These are phyloP conservation scores for Trypanosoma melophagium DNA, from an alignment of 208 protist species.

Conservation along the genomic window DNA sequence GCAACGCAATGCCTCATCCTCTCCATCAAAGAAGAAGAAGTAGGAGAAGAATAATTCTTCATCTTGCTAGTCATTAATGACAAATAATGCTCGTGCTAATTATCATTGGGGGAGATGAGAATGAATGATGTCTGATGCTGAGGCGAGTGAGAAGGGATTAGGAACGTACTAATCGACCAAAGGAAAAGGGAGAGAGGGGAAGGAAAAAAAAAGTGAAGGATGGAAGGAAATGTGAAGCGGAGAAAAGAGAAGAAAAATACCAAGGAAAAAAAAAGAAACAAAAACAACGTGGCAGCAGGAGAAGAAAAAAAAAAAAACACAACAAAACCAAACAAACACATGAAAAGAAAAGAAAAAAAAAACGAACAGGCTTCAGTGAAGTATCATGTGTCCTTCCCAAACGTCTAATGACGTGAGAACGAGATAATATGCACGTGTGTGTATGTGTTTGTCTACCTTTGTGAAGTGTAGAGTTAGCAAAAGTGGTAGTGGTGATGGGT, in stretches of 20 bases:
- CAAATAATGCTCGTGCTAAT: no score
- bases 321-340: neutral
- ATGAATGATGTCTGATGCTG: no score
- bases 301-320: neutral
- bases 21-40: slow-evolving; percentile 54
- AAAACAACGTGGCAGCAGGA: neutral
- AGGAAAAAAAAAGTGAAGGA: neutral
- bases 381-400: no score
- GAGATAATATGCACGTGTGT: no score
- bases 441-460: no score
- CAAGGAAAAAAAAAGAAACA: neutral
- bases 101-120: no score
- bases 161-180: no score
- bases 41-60: slow-evolving; percentile 2
- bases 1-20: slow-evolving; percentile 40
- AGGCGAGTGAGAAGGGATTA: neutral
- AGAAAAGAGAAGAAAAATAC: slow-evolving; percentile 4
- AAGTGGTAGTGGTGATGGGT: no score
- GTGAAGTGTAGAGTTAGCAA: no score
- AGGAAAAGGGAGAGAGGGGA: neutral
- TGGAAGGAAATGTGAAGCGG: neutral
- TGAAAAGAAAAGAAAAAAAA: neutral
- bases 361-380: neutral
- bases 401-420: no score
- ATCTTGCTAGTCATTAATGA: no score